These are phyloP conservation scores for Blepharisma japonicum DNA, from an alignment of 73 alveolate genomes.

Conservation along the genomic window DNA sequence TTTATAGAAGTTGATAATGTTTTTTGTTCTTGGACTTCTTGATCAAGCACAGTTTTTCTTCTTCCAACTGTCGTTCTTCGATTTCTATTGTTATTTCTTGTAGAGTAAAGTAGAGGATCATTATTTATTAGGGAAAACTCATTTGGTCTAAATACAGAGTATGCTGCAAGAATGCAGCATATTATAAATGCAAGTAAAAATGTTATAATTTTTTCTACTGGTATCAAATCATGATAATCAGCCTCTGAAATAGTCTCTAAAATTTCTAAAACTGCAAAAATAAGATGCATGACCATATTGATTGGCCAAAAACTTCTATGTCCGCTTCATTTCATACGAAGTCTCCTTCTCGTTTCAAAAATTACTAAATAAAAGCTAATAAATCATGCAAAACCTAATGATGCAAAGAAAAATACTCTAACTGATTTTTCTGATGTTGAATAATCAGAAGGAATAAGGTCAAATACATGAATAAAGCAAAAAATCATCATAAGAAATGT, in stretches of 20 bases:
- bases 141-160: neutral
- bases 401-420: neutral
- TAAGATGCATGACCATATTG: neutral
- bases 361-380: neutral
- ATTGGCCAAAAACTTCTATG: constrained; percentile 17
- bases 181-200: neutral
- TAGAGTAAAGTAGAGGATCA: too few species aligned
- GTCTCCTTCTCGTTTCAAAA: neutral
- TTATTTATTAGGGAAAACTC: neutral
- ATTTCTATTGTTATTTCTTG: neutral
- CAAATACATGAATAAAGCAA: neutral
- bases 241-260: neutral
- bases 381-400: neutral
- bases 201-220: neutral
- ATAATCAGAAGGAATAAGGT: neutral
- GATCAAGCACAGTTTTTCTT: neutral
- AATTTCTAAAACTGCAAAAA: neutral
- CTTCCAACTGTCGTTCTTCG: neutral
- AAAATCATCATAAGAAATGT: neutral
- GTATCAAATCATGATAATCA: neutral
- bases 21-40: neutral
- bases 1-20: neutral
- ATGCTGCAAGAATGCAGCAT: neutral
- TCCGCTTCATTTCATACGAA: neutral
- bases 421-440: neutral